These are phyloP conservation scores for Daldinia vernicosa DNA, from an alignment of 495 filamentous ascomycete species.

Conservation along the genomic window DNA sequence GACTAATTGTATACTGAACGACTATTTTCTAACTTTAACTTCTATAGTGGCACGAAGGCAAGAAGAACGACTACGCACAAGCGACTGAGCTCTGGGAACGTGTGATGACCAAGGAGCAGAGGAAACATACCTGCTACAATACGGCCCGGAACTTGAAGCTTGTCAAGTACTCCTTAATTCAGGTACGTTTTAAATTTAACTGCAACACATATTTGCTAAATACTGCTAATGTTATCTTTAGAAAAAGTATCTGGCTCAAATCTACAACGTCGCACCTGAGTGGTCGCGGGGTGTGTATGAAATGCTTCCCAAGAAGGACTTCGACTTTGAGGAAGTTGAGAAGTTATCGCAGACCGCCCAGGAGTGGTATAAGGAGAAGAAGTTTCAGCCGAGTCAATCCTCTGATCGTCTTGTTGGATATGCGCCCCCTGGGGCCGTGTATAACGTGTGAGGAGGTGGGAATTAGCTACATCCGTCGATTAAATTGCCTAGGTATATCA, in stretches of 20 bases:
- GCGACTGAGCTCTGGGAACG: constrained; percentile 57
- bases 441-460: constrained; percentile 11
- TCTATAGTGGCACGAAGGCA: constrained; percentile 58
- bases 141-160: constrained; percentile 54
- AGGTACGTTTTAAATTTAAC: constrained; percentile 18
- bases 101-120: constrained; percentile 57
- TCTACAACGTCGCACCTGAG: constrained; percentile 59
- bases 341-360: constrained; percentile 50
- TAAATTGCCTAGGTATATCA: too few species aligned
- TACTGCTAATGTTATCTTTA: constrained; percentile 40
- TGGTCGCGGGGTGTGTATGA: constrained; percentile 60
- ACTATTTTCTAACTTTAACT: background rate
- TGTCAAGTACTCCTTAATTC: constrained; percentile 46
- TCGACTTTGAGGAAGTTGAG: constrained; percentile 55
- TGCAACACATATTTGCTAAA: background rate
- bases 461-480: background rate
- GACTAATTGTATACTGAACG: background rate
- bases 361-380: constrained; percentile 55
- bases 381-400: constrained; percentile 47
- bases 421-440: constrained; percentile 31
- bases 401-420: constrained; percentile 28
- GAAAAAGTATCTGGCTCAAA: constrained; percentile 64
- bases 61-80: constrained; percentile 63
- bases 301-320: constrained; percentile 52
- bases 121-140: constrained; percentile 58